Evolutionary conservation across 1,139 yeast species (phyloP).

Genomic region (Ashbya aceris): DNA sequence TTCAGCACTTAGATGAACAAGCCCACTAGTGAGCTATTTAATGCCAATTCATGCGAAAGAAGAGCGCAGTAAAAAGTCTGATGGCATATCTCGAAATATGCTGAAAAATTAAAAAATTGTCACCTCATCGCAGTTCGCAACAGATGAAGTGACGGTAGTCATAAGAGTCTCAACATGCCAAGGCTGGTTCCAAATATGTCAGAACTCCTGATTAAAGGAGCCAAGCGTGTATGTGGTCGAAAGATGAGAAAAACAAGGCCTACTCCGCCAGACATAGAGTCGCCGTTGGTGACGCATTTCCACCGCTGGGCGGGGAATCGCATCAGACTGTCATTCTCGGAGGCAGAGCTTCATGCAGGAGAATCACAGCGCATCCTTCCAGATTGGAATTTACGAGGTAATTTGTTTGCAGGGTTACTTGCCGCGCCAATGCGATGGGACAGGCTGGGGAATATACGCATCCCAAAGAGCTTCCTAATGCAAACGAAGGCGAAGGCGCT

Average conservation of each 20-base stretch:
- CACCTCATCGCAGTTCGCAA: no score
- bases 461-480: slow-evolving; percentile 20
- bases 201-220: no score
- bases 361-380: slow-evolving; percentile 3
- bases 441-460: slow-evolving; percentile 12
- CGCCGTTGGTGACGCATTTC: slow-evolving; percentile 22
- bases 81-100: no score
- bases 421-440: slow-evolving; percentile 26
- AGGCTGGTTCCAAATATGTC: no score
- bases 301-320: slow-evolving; percentile 27
- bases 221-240: no score
- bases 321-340: slow-evolving; percentile 11
- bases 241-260: background rate
- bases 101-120: no score
- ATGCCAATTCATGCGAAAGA: no score
- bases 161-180: no score
- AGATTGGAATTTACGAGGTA: slow-evolving; percentile 12
- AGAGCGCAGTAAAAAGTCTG: no score
- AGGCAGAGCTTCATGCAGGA: slow-evolving; percentile 2
- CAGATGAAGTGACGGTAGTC: no score
- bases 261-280: slow-evolving; percentile 2
- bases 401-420: slow-evolving; percentile 23
- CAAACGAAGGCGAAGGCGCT: slow-evolving; percentile 16
- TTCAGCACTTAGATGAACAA: no score
- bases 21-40: no score